Conservation (phyloP, 140 eudicot species). For the Senecio squalidus region DNA sequence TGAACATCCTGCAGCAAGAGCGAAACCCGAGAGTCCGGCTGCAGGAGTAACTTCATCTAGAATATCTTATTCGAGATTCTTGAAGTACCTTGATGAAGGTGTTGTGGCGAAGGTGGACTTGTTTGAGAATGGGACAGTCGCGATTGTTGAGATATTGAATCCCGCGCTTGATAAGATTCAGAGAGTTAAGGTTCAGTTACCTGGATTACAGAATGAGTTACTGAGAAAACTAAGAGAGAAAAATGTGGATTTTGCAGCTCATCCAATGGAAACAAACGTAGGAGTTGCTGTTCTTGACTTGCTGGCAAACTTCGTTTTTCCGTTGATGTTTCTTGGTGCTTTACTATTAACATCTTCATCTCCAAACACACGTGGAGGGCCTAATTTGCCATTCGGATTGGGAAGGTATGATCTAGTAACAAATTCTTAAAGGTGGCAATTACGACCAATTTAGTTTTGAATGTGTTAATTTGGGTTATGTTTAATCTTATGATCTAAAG, state of each 20-base stretch:
- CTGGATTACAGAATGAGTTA: constrained; percentile 56
- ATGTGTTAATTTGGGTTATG: too few species aligned
- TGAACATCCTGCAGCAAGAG: constrained; percentile 41
- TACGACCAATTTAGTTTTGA: not conserved
- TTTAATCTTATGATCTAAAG: too few species aligned
- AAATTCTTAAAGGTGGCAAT: not conserved
- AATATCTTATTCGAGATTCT: constrained; percentile 69
- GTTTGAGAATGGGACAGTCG: constrained; percentile 50
- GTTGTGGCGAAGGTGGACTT: constrained; percentile 65
- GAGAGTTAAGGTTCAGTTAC: constrained; percentile 71
- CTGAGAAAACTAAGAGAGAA: constrained; percentile 58
- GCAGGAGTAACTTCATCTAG: constrained; percentile 51
- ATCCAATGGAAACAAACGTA: constrained; percentile 42
- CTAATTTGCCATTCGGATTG: constrained; percentile 77
- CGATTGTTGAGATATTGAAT: constrained; percentile 60
- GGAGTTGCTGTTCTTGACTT: constrained; percentile 43
- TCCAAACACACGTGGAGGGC: constrained; percentile 55
- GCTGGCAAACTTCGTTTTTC: constrained; percentile 62
- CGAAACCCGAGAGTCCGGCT: constrained; percentile 44
- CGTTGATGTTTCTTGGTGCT: constrained; percentile 51
- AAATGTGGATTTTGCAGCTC: constrained; percentile 70
- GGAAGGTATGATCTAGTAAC: constrained; percentile 54
- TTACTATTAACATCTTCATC: constrained; percentile 45
- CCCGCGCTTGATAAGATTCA: constrained; percentile 49
- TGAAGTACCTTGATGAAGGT: constrained; percentile 64